phyloP scores from a whole-genome alignment of 2,329 filamentous ascomycete species.

The Diaporthe eres region DNA sequence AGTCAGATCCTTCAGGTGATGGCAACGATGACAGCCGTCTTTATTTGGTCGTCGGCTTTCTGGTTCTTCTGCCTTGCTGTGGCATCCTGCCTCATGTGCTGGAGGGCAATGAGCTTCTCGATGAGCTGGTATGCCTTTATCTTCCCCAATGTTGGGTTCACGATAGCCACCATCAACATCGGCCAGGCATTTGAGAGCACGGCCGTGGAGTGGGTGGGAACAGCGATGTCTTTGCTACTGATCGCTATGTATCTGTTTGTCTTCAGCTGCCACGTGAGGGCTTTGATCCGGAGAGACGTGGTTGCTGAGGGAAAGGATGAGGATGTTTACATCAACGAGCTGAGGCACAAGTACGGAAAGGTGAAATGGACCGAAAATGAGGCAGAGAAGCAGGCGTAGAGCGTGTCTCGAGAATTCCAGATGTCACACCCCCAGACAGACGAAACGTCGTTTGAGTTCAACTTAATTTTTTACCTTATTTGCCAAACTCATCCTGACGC shows the following conservation, averaged over 20 bases:
- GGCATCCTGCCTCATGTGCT: not conserved
- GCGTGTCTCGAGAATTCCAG: not conserved
- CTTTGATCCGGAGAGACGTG: constrained; percentile 2
- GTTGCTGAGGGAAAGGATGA: constrained; percentile 21
- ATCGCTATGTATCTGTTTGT: not conserved
- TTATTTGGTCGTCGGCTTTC: constrained; percentile 7
- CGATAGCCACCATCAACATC: constrained; percentile 43
- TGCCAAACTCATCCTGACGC: too few species aligned
- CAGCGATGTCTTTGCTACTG: constrained; percentile 42
- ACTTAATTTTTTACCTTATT: too few species aligned
- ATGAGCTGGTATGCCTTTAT: constrained; percentile 45
- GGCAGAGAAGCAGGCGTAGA: constrained; percentile 4
- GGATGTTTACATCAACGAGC: constrained; percentile 7
- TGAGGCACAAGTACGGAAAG: constrained; percentile 21
- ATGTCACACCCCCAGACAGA: not conserved
- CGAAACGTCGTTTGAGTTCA: too few species aligned
- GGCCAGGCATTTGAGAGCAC: constrained; percentile 40
- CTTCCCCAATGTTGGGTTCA: constrained; percentile 45
- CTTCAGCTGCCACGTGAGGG: not conserved
- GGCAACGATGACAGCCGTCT: constrained; percentile 38
- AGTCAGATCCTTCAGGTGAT: constrained; percentile 37
- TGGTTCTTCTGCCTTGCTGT: constrained; percentile 20
- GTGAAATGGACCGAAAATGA: constrained; percentile 4
- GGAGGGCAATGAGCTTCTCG: constrained; percentile 42
- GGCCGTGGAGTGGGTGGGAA: constrained; percentile 43